Conservation (phyloP, 352 stramenopile species). For the Bremia lactucae region DNA sequence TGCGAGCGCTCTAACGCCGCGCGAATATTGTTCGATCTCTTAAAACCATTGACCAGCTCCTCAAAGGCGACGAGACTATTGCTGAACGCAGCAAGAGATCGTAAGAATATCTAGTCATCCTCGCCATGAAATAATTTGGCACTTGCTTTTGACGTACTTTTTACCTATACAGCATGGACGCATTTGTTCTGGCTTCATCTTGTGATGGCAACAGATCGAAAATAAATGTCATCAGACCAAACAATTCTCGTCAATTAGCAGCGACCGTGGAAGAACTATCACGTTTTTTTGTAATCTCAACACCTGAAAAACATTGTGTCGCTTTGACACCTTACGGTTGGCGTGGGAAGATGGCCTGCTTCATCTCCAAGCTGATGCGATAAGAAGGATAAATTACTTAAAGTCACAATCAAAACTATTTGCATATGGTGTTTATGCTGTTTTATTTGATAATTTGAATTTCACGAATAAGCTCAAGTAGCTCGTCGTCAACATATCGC, state of each 20-base stretch:
- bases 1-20: constrained; percentile 78
- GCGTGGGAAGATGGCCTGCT: constrained; percentile 58
- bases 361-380: constrained; percentile 47
- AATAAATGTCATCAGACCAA: constrained; percentile 10
- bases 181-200: constrained; percentile 11
- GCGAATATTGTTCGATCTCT: constrained; percentile 19
- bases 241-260: constrained; percentile 17
- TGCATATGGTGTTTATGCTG: constrained; percentile 9
- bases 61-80: constrained; percentile 23
- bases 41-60: constrained; percentile 22
- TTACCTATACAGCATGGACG: constrained; percentile 53
- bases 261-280: constrained; percentile 18
- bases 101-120: constrained; percentile 31
- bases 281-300: constrained; percentile 43
- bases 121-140: constrained; percentile 43
- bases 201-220: constrained; percentile 19
- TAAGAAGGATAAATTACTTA: constrained; percentile 10
- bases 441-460: constrained; percentile 35
- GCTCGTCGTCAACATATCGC: constrained; percentile 33
- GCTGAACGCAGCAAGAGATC: constrained; percentile 60
- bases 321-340: constrained; percentile 66
- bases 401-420: constrained; percentile 5
- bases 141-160: constrained; percentile 70
- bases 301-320: constrained; percentile 54
- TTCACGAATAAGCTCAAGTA: constrained; percentile 42